These are phyloP conservation scores for Vigna reflexopilosa DNA, from an alignment of 306 rosid genomes.

Conservation along the genomic window DNA sequence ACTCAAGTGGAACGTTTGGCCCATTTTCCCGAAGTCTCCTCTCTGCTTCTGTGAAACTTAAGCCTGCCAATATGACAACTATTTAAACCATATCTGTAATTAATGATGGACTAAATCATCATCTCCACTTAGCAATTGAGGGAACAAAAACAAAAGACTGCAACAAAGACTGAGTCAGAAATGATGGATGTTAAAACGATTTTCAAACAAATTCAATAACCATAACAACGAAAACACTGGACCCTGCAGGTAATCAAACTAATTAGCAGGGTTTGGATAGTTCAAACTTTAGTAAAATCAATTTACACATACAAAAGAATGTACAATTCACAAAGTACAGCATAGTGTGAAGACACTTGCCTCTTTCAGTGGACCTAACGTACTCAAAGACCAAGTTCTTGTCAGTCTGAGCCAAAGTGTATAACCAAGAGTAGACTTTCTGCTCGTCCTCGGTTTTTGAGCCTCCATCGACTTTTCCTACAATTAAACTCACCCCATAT, in stretches of 20 bases:
- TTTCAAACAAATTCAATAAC: not conserved
- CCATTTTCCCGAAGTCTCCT: slow-evolving; percentile 75
- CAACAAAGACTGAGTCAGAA: too few species aligned
- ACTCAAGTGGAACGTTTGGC: slow-evolving; percentile 73
- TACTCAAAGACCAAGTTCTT: slow-evolving; percentile 75
- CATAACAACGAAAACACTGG: not conserved
- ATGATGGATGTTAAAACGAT: too few species aligned
- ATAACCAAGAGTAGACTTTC: slow-evolving; percentile 75
- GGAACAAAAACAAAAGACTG: too few species aligned
- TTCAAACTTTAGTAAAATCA: too few species aligned
- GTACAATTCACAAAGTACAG: not conserved
- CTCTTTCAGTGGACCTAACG: slow-evolving; percentile 87
- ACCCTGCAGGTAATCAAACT: not conserved
- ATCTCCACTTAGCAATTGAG: too few species aligned
- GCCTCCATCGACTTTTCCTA: slow-evolving; percentile 73
- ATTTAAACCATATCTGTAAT: too few species aligned
- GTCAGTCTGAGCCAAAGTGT: slow-evolving; percentile 72
- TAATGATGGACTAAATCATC: too few species aligned
- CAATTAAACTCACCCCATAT: slow-evolving; percentile 43
- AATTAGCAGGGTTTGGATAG: too few species aligned
- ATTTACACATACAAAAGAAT: too few species aligned
- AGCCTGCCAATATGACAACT: slow-evolving; percentile 52
- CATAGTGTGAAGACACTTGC: slow-evolving; percentile 44
- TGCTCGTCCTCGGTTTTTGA: slow-evolving; percentile 76
- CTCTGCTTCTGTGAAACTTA: slow-evolving; percentile 83